Conservation (phyloP, 805 yeast species). For the Wickerhamiella cacticola region DNA sequence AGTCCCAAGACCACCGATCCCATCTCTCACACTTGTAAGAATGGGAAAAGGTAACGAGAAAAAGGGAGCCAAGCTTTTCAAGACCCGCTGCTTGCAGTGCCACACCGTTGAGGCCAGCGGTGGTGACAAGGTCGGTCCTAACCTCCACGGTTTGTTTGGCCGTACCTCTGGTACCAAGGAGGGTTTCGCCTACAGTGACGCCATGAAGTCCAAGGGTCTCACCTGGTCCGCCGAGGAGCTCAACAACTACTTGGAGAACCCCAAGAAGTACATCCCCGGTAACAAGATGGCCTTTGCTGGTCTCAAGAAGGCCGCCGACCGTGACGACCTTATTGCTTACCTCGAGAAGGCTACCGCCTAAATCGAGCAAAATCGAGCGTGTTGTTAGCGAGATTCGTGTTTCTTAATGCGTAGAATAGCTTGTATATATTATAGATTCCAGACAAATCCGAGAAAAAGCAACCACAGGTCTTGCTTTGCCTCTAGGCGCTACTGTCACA, state of each 20-base stretch:
- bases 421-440: constrained; percentile 2
- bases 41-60: constrained; percentile 47
- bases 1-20: neutral
- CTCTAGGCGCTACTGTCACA: no score
- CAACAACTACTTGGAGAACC: constrained; percentile 95
- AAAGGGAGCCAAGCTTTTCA: constrained; percentile 97
- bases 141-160: constrained; percentile 88
- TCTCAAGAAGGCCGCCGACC: constrained; percentile 97
- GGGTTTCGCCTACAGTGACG: constrained; percentile 95
- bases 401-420: neutral
- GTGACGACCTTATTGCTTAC: constrained; percentile 92
- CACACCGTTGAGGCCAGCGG: constrained; percentile 95
- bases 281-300: constrained; percentile 99
- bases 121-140: constrained; percentile 98
- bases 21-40: neutral
- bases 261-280: constrained; percentile 99
- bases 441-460: neutral
- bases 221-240: constrained; percentile 76
- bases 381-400: neutral
- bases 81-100: constrained; percentile 98
- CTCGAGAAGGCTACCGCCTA: constrained; percentile 37
- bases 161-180: constrained; percentile 84
- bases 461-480: neutral
- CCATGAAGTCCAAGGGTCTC: constrained; percentile 94
- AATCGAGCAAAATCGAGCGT: constrained; percentile 4